Base-by-base conservation (phyloP, 208 protist genomes). In the Angomonas desouzai region DNA sequence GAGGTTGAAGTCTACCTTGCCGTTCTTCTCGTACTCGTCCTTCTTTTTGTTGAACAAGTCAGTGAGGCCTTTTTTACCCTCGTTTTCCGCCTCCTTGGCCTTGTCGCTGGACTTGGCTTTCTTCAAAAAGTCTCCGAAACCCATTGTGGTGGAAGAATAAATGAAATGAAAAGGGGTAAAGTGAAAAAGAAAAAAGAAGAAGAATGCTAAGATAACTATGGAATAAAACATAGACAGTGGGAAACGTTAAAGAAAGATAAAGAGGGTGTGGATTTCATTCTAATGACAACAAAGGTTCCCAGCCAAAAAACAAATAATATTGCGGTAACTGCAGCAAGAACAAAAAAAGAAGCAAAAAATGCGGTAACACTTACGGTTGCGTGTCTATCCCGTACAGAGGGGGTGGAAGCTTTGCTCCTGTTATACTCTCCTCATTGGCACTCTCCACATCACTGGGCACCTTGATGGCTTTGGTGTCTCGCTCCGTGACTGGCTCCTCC, bases 381-480 rank as follows among this genome's bases (percentile, higher is more conserved):
- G 6, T 40, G 36, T 40, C 13, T 18, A 40, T 18, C 6, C 20
- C 45, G n/a, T 51, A 51, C 9, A 27, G 45, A 51, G 45, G 47
- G 4, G 49, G 43, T 40, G 22, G 62, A 67, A 61, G 34, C 27
- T 55, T 60, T n/a, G 43, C 68, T 56, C 51, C 68, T 38, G 55
- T 22, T 6, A 10, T 7, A 4, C 30, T 6, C 20, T 7, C 25
- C 9, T 58, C n/a, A 4, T 58, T 27, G 7, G 6, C n/a, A 27
- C 25, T 32, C 18, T 58, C 29, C 16, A 27, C 10, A 20, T 33
- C 29, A 22, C 30, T 32, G n/a, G 53, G 53, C 11, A 58, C 25
- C 53, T 10, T 27, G 6, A 38, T 38, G n/a, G 53, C 53, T 7
- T 27, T 33, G n/a, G 22, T 16, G n/a, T 29, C 48, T 22, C 30